Percentiles rank a stretch among this genome's conserved stretches.
Evolutionary conservation across 1,284 basidiomycete genomes (phyloP).

Genomic region (Boletus putidus): DNA sequence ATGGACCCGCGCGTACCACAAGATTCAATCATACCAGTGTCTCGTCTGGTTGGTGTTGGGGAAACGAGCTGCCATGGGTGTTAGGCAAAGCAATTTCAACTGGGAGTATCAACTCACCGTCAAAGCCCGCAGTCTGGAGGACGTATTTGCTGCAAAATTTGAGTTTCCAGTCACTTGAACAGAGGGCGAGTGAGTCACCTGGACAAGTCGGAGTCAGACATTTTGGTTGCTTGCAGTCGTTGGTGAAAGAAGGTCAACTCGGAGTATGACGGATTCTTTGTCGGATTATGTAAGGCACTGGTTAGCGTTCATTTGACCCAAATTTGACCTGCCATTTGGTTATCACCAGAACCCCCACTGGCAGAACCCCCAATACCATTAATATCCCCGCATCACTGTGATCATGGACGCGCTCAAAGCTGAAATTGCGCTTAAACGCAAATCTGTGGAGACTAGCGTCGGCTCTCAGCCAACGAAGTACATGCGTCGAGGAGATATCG

Average conservation of each 20-base stretch:
- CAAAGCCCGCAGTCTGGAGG: conserved; percentile 84
- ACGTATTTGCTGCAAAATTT: conserved; percentile 65
- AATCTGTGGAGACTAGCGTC: conserved; percentile 53
- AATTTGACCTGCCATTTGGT: not conserved
- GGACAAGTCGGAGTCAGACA: conserved; percentile 62
- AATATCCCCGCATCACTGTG: not conserved
- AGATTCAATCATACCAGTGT: conserved; percentile 69
- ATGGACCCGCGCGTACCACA: not conserved
- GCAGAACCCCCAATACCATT: conserved; percentile 1
- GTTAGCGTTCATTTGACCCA: not conserved
- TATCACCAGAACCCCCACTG: not conserved
- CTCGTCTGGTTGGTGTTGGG: conserved; percentile 95
- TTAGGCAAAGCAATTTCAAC: conserved; percentile 12
- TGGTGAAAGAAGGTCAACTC: conserved; percentile 35
- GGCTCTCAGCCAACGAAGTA: conserved; percentile 70
- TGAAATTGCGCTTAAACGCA: conserved; percentile 87
- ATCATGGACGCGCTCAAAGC: conserved; percentile 84
- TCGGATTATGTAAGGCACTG: conserved; percentile 32
- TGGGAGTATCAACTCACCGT: conserved; percentile 53
- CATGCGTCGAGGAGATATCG: conserved; percentile 80
- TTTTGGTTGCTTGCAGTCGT: conserved; percentile 37
- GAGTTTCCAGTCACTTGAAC: not conserved
- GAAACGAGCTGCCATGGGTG: conserved; percentile 69
- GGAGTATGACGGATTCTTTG: conserved; percentile 42
- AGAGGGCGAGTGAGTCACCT: conserved; percentile 44